Percentiles rank a stretch among this genome's conserved stretches.
Conservation (phyloP, 2,329 filamentous ascomycete species). For the Zelopaecilomyces penicillatus region DNA sequence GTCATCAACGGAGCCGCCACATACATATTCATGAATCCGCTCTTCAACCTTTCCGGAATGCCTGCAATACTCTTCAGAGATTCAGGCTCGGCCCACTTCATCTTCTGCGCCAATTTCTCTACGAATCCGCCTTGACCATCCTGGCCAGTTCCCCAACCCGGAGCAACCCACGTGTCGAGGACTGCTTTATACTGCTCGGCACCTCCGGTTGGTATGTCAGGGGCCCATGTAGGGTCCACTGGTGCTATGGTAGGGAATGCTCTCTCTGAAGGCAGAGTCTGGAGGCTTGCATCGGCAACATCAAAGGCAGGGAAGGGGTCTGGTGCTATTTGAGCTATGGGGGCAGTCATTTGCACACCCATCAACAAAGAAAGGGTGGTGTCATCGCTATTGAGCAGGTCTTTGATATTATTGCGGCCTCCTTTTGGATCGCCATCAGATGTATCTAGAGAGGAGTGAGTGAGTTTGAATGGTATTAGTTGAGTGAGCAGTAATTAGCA, state of each 20-base stretch:
- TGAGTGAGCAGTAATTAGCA: too few relatives aligned
- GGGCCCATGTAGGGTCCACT: background rate
- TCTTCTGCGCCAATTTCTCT: background rate
- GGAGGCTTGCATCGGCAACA: conserved; percentile 1
- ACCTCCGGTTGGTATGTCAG: background rate
- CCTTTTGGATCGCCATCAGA: background rate
- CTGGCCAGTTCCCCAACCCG: background rate
- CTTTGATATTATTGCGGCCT: conserved; percentile 5
- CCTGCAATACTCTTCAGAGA: conserved; percentile 1
- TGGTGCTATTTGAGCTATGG: background rate
- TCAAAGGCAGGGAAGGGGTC: conserved; percentile 4
- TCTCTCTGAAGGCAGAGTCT: background rate
- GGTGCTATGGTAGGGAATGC: background rate
- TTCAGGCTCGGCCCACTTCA: background rate
- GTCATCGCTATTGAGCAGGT: conserved; percentile 2
- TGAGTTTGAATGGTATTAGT: background rate
- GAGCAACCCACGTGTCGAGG: background rate
- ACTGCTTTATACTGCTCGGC: background rate
- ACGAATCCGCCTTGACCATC: conserved; percentile 1
- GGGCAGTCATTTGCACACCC: conserved; percentile 3
- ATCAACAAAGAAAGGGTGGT: conserved; percentile 1
- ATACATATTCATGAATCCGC: conserved; percentile 2
- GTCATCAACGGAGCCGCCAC: conserved; percentile 3
- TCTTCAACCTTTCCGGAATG: conserved; percentile 2
- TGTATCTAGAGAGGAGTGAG: background rate